These are phyloP conservation scores for Telopea speciosissima DNA, from an alignment of 177 flowering plant species.

Conservation along the genomic window DNA sequence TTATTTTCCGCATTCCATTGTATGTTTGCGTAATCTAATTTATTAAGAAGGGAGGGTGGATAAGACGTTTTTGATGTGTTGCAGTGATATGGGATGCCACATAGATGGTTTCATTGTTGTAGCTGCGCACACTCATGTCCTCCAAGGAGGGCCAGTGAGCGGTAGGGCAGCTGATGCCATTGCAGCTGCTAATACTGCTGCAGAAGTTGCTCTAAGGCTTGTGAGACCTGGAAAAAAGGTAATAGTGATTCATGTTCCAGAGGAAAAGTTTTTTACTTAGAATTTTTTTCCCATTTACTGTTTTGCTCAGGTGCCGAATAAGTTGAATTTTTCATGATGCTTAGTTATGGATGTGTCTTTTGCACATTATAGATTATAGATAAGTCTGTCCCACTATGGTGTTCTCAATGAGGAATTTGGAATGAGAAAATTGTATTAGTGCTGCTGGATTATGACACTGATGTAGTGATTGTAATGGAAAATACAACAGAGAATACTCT, in stretches of 20 bases:
- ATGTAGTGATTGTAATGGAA: too few species aligned
- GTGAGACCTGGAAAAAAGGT: constrained; percentile 94
- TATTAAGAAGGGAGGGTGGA: not conserved
- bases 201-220: constrained; percentile 95
- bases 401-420: too few species aligned
- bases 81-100: constrained; percentile 93
- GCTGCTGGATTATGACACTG: too few species aligned
- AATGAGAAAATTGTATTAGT: too few species aligned
- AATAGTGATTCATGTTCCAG: constrained; percentile 7
- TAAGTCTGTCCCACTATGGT: too few species aligned
- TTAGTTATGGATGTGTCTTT: too few species aligned
- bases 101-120: constrained; percentile 94
- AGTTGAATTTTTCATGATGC: too few species aligned
- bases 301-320: too few species aligned
- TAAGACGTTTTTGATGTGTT: not conserved
- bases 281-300: not conserved
- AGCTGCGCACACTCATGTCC: constrained; percentile 85
- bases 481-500: too few species aligned
- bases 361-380: too few species aligned
- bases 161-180: constrained; percentile 92
- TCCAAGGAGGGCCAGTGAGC: constrained; percentile 71
- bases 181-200: constrained; percentile 95
- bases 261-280: not conserved
- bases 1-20: not conserved
- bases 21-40: not conserved